A percentile compares a stretch with the other conserved stretches of the same genome.
Conservation (phyloP, 2,329 filamentous ascomycete genomes). For the Aureobasidium lini region DNA sequence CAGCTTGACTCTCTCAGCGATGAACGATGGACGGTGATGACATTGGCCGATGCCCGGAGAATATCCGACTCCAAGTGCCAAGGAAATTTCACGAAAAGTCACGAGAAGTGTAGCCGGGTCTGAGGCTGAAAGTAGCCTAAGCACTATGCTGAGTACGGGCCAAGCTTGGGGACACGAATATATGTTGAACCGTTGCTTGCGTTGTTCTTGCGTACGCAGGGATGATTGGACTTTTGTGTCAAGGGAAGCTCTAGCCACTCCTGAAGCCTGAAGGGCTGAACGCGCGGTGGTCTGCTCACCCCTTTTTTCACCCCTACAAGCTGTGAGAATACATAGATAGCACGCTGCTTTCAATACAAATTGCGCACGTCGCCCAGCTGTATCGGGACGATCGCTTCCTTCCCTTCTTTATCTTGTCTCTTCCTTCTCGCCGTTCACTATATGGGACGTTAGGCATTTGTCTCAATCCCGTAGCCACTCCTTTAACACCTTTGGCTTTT, state of each 20-base stretch:
- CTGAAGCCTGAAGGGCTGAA: not conserved
- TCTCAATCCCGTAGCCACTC: not conserved
- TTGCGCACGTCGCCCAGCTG: not conserved
- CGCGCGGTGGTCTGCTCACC: not conserved
- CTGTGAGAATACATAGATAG: not conserved
- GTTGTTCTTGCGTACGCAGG: not conserved
- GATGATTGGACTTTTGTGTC: not conserved
- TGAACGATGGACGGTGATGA: not conserved
- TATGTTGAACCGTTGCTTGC: not conserved
- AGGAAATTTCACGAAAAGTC: not conserved
- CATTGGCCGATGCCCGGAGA: not conserved
- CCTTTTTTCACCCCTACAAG: not conserved
- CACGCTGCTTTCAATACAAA: not conserved
- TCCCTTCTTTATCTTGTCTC: not conserved
- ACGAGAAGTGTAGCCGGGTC: not conserved
- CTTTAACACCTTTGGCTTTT: constrained; percentile 2
- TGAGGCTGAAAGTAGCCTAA: no score
- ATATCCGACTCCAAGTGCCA: not conserved
- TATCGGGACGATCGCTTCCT: not conserved
- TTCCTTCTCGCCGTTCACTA: constrained; percentile 1
- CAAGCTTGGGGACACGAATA: not conserved
- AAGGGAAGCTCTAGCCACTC: not conserved
- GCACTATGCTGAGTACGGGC: not conserved
- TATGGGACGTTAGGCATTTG: constrained; percentile 4
- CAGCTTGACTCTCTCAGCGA: not conserved